Evolutionary conservation across 2,329 filamentous ascomycete species (phyloP).

Genomic region (Juglanconis juglandina): DNA sequence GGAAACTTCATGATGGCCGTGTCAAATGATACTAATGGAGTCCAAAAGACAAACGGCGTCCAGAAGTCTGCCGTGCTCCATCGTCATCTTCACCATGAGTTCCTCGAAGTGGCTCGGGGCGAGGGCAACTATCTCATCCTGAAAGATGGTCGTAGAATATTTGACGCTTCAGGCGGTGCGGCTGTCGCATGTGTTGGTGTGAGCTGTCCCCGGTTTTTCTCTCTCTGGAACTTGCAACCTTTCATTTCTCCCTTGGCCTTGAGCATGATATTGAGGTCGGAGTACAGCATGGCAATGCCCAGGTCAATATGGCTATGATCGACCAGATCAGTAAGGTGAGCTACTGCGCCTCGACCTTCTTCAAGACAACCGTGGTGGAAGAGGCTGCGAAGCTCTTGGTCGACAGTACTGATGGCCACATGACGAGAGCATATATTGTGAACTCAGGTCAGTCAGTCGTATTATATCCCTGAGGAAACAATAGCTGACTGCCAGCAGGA

Average conservation of each 20-base stretch:
- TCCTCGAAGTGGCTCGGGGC: conserved; percentile 30
- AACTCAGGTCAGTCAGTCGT: conserved; percentile 30
- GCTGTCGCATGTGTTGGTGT: conserved; percentile 44
- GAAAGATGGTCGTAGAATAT: conserved; percentile 37
- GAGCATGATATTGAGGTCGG: not conserved
- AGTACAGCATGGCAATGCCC: conserved; percentile 34
- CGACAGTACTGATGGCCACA: conserved; percentile 33
- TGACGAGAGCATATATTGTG: conserved; percentile 36
- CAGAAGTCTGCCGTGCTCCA: conserved; percentile 36
- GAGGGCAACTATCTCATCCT: conserved; percentile 38
- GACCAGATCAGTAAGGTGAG: conserved; percentile 38
- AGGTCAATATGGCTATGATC: conserved; percentile 38
- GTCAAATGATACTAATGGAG: not conserved
- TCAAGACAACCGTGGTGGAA: conserved; percentile 38
- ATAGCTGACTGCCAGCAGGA: conserved; percentile 33
- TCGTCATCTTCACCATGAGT: conserved; percentile 32
- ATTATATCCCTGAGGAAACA: conserved; percentile 41
- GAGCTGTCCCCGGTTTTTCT: conserved; percentile 22
- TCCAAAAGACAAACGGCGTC: not conserved
- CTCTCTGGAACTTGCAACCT: not conserved
- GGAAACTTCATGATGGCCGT: not conserved
- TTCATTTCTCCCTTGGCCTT: not conserved
- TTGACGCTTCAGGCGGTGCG: conserved; percentile 45
- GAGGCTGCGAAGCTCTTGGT: conserved; percentile 36
- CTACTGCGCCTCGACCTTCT: conserved; percentile 42